These are phyloP conservation scores for Thinopyrum elongatum DNA, from an alignment of 176 grass and related monocot genomes.

Conservation along the genomic window DNA sequence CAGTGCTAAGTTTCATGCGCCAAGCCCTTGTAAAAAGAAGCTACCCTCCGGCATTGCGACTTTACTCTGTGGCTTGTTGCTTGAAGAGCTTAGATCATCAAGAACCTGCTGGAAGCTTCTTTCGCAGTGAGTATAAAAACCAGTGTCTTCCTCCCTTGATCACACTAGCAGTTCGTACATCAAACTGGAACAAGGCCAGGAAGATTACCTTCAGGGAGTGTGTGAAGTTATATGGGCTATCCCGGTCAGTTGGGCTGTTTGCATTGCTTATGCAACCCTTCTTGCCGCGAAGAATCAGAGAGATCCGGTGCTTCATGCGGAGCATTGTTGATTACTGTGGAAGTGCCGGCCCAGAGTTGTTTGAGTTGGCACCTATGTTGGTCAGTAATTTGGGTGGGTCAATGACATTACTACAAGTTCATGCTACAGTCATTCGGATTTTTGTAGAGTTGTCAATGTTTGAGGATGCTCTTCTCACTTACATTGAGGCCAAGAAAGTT, in stretches of 20 bases:
- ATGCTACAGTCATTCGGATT: slow-evolving; percentile 41
- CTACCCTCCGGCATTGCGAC: neutral
- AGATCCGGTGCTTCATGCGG: slow-evolving; percentile 40
- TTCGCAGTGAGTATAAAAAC: neutral
- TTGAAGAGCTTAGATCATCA: slow-evolving; percentile 29
- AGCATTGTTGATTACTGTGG: slow-evolving; percentile 47
- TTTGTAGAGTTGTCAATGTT: slow-evolving; percentile 46
- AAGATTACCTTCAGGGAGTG: slow-evolving; percentile 57
- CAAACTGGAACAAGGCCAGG: slow-evolving; percentile 39
- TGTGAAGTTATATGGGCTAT: slow-evolving; percentile 41
- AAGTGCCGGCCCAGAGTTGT: slow-evolving; percentile 46
- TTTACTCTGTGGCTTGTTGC: slow-evolving; percentile 32
- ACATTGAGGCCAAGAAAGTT: slow-evolving; percentile 49
- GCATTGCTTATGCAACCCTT: slow-evolving; percentile 41
- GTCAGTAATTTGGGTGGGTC: slow-evolving; percentile 35
- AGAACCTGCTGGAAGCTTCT: slow-evolving; percentile 5
- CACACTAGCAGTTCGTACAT: slow-evolving; percentile 43
- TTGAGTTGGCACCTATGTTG: slow-evolving; percentile 45
- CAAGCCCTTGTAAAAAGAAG: slow-evolving; percentile 28
- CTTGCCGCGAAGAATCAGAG: slow-evolving; percentile 29
- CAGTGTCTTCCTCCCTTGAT: slow-evolving; percentile 39
- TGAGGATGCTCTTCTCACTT: slow-evolving; percentile 57
- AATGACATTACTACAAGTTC: slow-evolving; percentile 54
- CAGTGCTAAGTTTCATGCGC: slow-evolving; percentile 17
- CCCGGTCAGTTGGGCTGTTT: slow-evolving; percentile 44